Conservation (phyloP, 2,329 filamentous ascomycete species). For the Arthroderma uncinatum region DNA sequence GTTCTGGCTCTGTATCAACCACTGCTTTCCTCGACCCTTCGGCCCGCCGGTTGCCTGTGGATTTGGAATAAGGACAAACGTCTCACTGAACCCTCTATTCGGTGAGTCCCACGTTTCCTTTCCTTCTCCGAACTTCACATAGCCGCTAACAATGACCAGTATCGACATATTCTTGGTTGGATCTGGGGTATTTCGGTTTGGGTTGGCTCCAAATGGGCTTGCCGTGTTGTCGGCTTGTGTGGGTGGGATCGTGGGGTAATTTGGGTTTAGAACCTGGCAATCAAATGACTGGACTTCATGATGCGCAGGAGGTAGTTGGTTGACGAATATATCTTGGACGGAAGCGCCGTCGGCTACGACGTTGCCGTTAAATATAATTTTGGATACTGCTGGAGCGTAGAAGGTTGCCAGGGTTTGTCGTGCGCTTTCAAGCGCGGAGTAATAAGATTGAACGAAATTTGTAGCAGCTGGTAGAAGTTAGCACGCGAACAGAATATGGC, state of each 20-base stretch:
- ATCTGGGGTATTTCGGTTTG: slow-evolving; percentile 14
- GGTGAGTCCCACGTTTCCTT: slow-evolving; percentile 43
- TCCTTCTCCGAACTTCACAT: slow-evolving; percentile 55
- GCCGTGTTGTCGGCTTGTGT: slow-evolving; percentile 26
- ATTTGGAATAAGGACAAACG: slow-evolving; percentile 69
- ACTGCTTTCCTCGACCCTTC: slow-evolving; percentile 46
- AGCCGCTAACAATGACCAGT: slow-evolving; percentile 61
- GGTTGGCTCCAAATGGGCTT: slow-evolving; percentile 20
- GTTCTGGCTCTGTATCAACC: slow-evolving; percentile 62
- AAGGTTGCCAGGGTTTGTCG: slow-evolving; percentile 51
- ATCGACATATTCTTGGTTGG: slow-evolving; percentile 55
- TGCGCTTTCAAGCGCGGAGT: slow-evolving; percentile 56
- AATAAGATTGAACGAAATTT: slow-evolving; percentile 62
- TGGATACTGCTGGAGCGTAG: slow-evolving; percentile 53
- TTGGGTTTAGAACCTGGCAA: slow-evolving; percentile 64
- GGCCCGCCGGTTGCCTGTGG: slow-evolving; percentile 38
- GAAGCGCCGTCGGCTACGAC: slow-evolving; percentile 50
- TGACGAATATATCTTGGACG: slow-evolving; percentile 57
- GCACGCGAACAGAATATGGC: background rate
- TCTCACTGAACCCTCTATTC: slow-evolving; percentile 65
- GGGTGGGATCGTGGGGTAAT: slow-evolving; percentile 45
- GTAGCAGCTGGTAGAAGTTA: slow-evolving; percentile 48
- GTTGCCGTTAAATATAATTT: slow-evolving; percentile 72
- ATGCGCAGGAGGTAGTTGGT: slow-evolving; percentile 49
- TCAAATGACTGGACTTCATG: slow-evolving; percentile 70